A percentile compares a stretch with the other conserved stretches of the same genome.
Evolutionary conservation across 2,329 filamentous ascomycete genomes (phyloP).

Genomic region (Aspergillus versicolor): DNA sequence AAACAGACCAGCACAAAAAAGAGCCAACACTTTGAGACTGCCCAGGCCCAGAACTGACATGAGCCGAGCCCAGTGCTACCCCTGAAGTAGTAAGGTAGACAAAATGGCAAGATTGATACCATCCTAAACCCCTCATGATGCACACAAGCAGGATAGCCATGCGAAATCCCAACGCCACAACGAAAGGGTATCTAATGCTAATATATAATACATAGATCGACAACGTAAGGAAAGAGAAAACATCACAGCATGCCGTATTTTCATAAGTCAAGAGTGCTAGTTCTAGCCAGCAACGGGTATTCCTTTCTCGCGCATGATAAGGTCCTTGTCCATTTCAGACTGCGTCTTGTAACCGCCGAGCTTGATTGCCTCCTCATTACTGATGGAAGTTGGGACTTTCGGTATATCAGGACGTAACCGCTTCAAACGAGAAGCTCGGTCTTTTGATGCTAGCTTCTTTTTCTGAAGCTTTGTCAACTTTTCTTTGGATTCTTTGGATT

Average conservation of each 20-base stretch:
- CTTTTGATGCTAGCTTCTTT: slow-evolving; percentile 26
- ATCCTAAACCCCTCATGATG: neutral
- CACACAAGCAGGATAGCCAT: too few species aligned
- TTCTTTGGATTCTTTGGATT: slow-evolving; percentile 20
- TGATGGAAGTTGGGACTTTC: slow-evolving; percentile 27
- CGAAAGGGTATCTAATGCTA: slow-evolving; percentile 23
- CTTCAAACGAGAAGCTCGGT: slow-evolving; percentile 31
- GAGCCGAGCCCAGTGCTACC: neutral
- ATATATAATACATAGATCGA: slow-evolving; percentile 9
- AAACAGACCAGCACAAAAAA: neutral
- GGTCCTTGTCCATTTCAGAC: slow-evolving; percentile 34
- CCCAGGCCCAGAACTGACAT: neutral
- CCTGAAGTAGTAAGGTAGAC: neutral
- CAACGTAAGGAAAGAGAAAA: slow-evolving; percentile 4
- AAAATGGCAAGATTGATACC: neutral
- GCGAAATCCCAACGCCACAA: slow-evolving; percentile 4
- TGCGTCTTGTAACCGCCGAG: slow-evolving; percentile 32
- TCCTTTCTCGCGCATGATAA: slow-evolving; percentile 24
- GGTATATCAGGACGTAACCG: slow-evolving; percentile 31
- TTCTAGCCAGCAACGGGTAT: slow-evolving; percentile 7
- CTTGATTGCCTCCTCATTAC: slow-evolving; percentile 28
- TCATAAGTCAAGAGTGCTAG: neutral
- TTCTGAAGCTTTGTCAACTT: slow-evolving; percentile 27
- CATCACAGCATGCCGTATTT: neutral
- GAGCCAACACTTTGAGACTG: neutral